Evolutionary conservation across 1,284 basidiomycete genomes (phyloP).

Genomic region (Microbotryum lychnidis-dioicae): DNA sequence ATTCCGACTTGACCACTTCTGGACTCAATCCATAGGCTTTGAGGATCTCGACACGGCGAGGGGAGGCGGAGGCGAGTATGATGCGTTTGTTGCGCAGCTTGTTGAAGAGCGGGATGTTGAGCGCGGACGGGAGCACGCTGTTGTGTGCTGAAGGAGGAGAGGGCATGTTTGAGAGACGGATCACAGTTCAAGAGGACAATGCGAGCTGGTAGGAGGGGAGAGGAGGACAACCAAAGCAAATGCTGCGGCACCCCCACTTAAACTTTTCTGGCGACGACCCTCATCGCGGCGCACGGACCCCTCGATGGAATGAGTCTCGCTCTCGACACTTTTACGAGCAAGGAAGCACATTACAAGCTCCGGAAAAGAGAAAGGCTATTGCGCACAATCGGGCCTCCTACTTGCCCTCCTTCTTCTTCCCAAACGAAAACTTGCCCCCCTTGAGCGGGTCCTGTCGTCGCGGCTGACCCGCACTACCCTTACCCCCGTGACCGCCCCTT

Average conservation of each 20-base stretch:
- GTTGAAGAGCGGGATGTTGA: constrained; percentile 45
- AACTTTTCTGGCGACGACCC: too few species aligned
- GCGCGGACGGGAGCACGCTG: constrained; percentile 17
- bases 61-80: constrained; percentile 75
- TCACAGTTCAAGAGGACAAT: too few species aligned
- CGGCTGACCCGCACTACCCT: constrained; percentile 2
- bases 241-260: too few species aligned
- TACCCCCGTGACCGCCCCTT: constrained; percentile 2
- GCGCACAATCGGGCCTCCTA: too few species aligned
- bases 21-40: constrained; percentile 51
- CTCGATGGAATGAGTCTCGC: too few species aligned
- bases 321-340: too few species aligned
- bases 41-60: constrained; percentile 77
- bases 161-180: background rate
- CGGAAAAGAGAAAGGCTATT: too few species aligned
- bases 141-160: background rate
- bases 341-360: too few species aligned
- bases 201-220: background rate
- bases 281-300: too few species aligned
- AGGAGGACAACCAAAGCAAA: background rate
- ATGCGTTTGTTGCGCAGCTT: constrained; percentile 52
- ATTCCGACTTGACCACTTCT: constrained; percentile 80
- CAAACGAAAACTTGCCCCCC: constrained; percentile 22
- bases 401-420: background rate
- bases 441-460: constrained; percentile 21